phyloP scores from a whole-genome alignment of 1,284 basidiomycete species.

The Heterobasidion irregulare region DNA sequence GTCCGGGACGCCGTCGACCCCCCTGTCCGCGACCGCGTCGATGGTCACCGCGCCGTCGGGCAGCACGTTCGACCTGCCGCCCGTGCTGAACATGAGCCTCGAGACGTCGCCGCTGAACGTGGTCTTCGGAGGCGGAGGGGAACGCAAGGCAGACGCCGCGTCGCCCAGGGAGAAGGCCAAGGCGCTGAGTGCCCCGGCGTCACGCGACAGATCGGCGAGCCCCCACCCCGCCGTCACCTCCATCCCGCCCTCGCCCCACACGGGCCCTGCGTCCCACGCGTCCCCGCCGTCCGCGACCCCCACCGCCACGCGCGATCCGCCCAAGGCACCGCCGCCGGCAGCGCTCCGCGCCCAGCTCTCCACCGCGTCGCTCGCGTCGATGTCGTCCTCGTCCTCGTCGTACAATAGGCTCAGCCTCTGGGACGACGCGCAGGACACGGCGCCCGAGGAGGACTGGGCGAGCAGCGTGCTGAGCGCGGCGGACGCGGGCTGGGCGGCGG shows the following conservation, averaged over 20 bases:
- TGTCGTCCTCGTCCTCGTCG: constrained; percentile 20
- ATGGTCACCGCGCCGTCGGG: constrained; percentile 31
- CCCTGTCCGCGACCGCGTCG: constrained; percentile 15
- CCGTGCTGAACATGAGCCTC: constrained; percentile 41
- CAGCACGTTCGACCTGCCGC: constrained; percentile 30
- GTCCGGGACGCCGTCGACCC: constrained; percentile 35
- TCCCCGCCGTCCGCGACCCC: background rate
- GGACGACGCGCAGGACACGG: constrained; percentile 15
- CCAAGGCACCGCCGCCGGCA: background rate
- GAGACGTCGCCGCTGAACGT: constrained; percentile 36
- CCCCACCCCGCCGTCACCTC: background rate
- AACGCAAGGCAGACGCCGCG: background rate
- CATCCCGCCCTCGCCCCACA: too few relatives aligned
- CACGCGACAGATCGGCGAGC: background rate
- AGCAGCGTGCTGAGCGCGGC: constrained; percentile 49
- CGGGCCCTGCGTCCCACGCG: background rate
- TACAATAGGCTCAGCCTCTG: constrained; percentile 35
- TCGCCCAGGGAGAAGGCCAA: too few relatives aligned
- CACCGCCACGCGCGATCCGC: background rate
- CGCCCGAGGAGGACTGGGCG: constrained; percentile 47
- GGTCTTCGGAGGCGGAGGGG: constrained; percentile 23
- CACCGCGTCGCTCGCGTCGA: constrained; percentile 2
- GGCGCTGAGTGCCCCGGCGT: background rate
- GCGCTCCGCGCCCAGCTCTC: background rate
- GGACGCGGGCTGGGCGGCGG: constrained; percentile 20